Conservation (phyloP, 1,139 yeast species). For the Oligophagozyma castellii region DNA sequence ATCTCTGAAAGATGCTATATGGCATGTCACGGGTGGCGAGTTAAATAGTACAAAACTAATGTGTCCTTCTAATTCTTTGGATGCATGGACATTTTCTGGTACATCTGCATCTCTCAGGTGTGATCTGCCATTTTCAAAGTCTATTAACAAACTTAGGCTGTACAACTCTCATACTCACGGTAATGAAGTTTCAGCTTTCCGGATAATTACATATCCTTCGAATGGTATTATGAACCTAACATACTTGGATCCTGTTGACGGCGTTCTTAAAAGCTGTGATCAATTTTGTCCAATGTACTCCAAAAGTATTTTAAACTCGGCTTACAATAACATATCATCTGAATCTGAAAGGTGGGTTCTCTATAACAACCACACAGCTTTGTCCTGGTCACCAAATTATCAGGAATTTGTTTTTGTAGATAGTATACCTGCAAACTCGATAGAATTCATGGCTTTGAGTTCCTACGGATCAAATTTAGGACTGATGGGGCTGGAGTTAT, state of each 20-base stretch:
- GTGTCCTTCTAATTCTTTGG: conserved; percentile 39
- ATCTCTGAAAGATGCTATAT: conserved; percentile 47
- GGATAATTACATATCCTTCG: conserved; percentile 67
- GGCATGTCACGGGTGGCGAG: conserved; percentile 35
- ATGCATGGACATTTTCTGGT: conserved; percentile 46
- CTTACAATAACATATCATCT: conserved; percentile 9
- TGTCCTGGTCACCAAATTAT: conserved; percentile 34
- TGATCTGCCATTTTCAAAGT: conserved; percentile 39
- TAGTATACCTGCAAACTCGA: conserved; percentile 42
- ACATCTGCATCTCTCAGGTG: conserved; percentile 56
- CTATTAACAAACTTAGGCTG: conserved; percentile 64
- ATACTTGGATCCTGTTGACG: conserved; percentile 61
- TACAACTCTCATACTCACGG: conserved; percentile 42
- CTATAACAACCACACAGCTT: conserved; percentile 18
- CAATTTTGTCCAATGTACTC: conserved; percentile 68
- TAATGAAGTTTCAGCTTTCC: conserved; percentile 43
- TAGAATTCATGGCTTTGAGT: conserved; percentile 54
- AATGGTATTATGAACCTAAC: conserved; percentile 87
- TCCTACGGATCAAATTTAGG: conserved; percentile 63
- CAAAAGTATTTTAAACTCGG: conserved; percentile 18
- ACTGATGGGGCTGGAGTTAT: conserved; percentile 60
- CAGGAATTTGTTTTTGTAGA: conserved; percentile 80
- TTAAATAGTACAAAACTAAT: conserved; percentile 33
- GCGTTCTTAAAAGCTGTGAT: conserved; percentile 50
- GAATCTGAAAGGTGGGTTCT: conserved; percentile 10